Evolutionary conservation across 805 yeast species (phyloP), one percentile per base, ranked within the genome.

Genomic region (Hanseniaspora lindneri): DNA sequence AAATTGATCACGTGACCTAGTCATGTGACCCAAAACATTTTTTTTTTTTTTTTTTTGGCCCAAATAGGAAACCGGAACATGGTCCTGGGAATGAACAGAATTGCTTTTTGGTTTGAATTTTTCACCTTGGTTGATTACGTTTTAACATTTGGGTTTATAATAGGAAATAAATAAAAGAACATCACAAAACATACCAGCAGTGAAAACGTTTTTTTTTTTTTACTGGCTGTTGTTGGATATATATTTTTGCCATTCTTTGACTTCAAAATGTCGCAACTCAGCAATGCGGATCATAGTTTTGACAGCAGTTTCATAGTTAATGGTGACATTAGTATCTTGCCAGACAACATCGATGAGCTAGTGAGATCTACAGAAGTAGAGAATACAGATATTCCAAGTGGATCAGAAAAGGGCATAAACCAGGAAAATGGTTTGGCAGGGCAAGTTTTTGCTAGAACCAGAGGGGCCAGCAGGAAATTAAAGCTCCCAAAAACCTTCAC

Each of bases 281-380:
- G 19, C 16, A 35, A 36, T 17, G 9, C 30, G 13, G 39, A 44
- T 4, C 21, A 32, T 14, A 44, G 39, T 20, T 19, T 37, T 21
- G 49, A 44, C 37, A 40, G 40, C 13, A 44, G 49, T 19, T 20
- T 37, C 19, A 14, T 44, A 9, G n/a, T 44, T 9, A 32, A 44
- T 24, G 42, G 39, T 20, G 49, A 44, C 27, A 44, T 44, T 14
- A 44, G 49, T 37, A 17, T 44, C 5, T n/a, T 44, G 4, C 49
- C 49, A 1, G 25, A 32, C 10, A 17, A 37, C 39, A 29, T 37
- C 8, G 35, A 44, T 16, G 30, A 36, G 20, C n/a, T 28, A 17
- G 16, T 17, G 6, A 21, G 36, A 13, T 25, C 3, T 14, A 36
- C 20, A 13, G 17, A 36, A 13, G 4, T 9, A 8, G n/a, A 19